Evolutionary conservation across 1,139 yeast species (phyloP), one percentile per base, ranked within the genome.

Genomic region (Ogataea hybrid): DNA sequence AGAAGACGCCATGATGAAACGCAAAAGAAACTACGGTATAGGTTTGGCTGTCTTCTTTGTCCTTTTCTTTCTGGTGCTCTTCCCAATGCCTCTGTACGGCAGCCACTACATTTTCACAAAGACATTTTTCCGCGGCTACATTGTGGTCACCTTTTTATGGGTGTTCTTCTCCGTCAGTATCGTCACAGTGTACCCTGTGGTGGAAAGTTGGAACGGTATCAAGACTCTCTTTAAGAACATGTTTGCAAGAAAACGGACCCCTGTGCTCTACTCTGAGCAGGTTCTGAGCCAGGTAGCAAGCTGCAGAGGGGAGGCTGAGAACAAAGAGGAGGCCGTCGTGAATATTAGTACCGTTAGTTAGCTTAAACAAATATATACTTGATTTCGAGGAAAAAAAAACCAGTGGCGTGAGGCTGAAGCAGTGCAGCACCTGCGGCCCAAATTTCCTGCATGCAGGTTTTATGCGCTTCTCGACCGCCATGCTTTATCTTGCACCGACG

Each of bases 111-210:
- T 64, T 28, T 64, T 67, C 37, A 47, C 62, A 25, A 65, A 57
- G 41, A 46, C 44, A 14, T 69, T 66, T 43, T 69, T 69, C 51
- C 56, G 59, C 7, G 70, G 65, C 7, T 67, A 69, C 58, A 59
- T 69, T 29, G 59, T 67, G 25, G 66, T 69, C 6, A 62, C 65
- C 42, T 61, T 69, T 47, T 50, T 68, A 1, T 69, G 73, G 73
- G 61, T 63, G 8, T 54, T 68, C 33, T 50, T 55, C 23, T 64
- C 72, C 4, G 55, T 64, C 16, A 41, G 49, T 18, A 54, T 59
- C 32, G 67, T 68, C 16, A 61, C 63, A 5, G 40, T 66, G 9
- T 59, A 59, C 37, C 73, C 73, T 25, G 50, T 68, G 27, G 61
- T 56, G 50, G 69, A 68, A 47, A 65, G 68, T 30, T 44, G 57